These are phyloP conservation scores for Neurospora sp. DNA, from an alignment of 2,329 filamentous ascomycete species.

Conservation along the genomic window DNA sequence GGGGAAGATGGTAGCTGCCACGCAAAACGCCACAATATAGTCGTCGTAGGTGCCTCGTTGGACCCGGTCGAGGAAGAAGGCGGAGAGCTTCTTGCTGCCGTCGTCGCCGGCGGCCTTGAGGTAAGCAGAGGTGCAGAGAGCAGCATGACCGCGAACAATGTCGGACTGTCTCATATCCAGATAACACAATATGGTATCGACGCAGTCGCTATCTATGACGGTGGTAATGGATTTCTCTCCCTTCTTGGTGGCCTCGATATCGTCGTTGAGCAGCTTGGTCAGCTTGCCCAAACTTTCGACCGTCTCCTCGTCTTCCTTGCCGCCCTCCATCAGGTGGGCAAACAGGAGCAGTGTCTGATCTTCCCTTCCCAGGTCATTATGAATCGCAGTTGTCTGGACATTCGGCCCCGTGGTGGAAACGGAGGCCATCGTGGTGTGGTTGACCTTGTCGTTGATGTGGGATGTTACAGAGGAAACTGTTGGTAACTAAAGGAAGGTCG, in stretches of 20 bases:
- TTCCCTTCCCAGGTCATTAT: constrained; percentile 17
- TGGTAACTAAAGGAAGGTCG: neutral
- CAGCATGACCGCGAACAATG: constrained; percentile 69
- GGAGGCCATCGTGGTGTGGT: neutral
- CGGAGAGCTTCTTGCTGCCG: constrained; percentile 59
- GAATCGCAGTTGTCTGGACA: neutral
- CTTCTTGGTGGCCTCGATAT: constrained; percentile 34
- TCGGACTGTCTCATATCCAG: constrained; percentile 74
- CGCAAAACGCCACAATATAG: constrained; percentile 84
- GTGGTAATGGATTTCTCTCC: constrained; percentile 43
- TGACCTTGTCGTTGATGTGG: neutral
- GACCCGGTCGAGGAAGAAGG: constrained; percentile 66
- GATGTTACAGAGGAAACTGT: neutral
- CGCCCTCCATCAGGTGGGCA: constrained; percentile 83
- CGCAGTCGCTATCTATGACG: constrained; percentile 62
- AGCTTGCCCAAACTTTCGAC: constrained; percentile 48
- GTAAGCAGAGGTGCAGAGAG: constrained; percentile 72
- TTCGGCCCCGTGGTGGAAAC: neutral
- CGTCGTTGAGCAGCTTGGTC: constrained; percentile 49
- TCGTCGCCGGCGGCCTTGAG: constrained; percentile 66
- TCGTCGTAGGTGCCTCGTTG: constrained; percentile 74
- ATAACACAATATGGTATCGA: constrained; percentile 78
- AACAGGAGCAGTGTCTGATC: constrained; percentile 70
- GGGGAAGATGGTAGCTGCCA: constrained; percentile 81
- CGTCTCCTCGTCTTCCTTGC: constrained; percentile 69